Evolutionary conservation across 257 asterid genomes (phyloP).

Genomic region (Scutellaria minor): DNA sequence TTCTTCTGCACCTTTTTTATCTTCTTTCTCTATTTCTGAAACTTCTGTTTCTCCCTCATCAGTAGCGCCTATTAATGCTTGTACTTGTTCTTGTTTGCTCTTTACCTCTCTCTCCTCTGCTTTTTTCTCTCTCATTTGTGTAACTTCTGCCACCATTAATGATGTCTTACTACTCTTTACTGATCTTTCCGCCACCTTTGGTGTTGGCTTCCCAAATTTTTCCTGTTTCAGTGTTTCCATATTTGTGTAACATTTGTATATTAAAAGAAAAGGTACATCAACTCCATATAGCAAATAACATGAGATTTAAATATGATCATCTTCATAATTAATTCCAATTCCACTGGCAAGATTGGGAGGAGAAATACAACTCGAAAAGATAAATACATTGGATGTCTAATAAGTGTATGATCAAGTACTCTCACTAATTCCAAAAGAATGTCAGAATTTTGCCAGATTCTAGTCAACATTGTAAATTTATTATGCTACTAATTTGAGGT

Average conservation of each 20-base stretch:
- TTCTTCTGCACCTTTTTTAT: slow-evolving; percentile 30
- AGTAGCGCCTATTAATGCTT: slow-evolving; percentile 44
- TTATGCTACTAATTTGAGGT: slow-evolving; percentile 3
- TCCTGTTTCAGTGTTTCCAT: slow-evolving; percentile 53
- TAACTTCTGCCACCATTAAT: slow-evolving; percentile 46
- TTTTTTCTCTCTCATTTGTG: slow-evolving; percentile 41
- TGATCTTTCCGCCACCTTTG: slow-evolving; percentile 37
- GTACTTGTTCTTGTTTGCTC: slow-evolving; percentile 42
- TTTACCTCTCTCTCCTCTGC: slow-evolving; percentile 30
- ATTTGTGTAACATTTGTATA: slow-evolving; percentile 12
- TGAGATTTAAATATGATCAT: not conserved
- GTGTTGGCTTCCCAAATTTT: slow-evolving; percentile 47
- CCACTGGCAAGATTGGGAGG: too few relatives aligned
- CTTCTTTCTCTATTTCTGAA: slow-evolving; percentile 26
- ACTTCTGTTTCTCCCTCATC: slow-evolving; percentile 31
- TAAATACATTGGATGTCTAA: too few relatives aligned
- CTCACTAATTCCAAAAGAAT: not conserved
- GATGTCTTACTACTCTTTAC: slow-evolving; percentile 42
- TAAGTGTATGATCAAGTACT: too few relatives aligned
- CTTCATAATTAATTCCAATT: not conserved
- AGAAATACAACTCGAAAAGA: too few relatives aligned
- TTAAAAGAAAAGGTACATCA: not conserved
- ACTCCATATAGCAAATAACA: not conserved
- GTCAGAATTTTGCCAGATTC: not conserved
- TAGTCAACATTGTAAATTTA: not conserved